These are phyloP conservation scores for Globisporangium carolinianum DNA, from an alignment of 352 stramenopile genomes.

Conservation along the genomic window DNA sequence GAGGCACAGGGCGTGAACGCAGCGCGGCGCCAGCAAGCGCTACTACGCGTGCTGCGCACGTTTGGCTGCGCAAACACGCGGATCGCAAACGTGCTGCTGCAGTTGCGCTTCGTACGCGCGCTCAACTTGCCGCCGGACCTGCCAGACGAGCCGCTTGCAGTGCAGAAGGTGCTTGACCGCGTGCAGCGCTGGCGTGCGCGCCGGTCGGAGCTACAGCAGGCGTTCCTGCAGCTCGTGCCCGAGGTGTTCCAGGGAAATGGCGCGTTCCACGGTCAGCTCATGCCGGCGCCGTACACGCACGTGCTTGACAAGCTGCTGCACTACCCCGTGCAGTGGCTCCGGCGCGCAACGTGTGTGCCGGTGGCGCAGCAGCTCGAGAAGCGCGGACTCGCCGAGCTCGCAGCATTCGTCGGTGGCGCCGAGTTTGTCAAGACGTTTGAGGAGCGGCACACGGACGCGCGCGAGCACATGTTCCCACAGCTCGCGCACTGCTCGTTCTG, in stretches of 20 bases:
- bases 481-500: constrained; percentile 48
- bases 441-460: constrained; percentile 44
- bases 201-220: constrained; percentile 44
- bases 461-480: constrained; percentile 50
- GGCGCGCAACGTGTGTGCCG: constrained; percentile 39
- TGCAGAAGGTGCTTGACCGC: constrained; percentile 50
- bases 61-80: constrained; percentile 59
- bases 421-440: constrained; percentile 73
- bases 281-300: constrained; percentile 48
- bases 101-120: constrained; percentile 54
- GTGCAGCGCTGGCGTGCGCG: constrained; percentile 43
- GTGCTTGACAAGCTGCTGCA: constrained; percentile 57
- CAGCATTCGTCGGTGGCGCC: constrained; percentile 46
- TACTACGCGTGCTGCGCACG: constrained; percentile 42
- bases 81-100: constrained; percentile 58
- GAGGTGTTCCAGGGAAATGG: constrained; percentile 42
- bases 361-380: constrained; percentile 45
- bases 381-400: constrained; percentile 39
- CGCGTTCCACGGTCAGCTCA: constrained; percentile 23
- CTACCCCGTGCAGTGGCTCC: constrained; percentile 54
- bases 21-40: constrained; percentile 43
- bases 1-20: constrained; percentile 63
- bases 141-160: constrained; percentile 44
- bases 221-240: constrained; percentile 36
- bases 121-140: constrained; percentile 44